These are phyloP conservation scores for Secale cereale DNA, from an alignment of 176 grass and related monocot species.

Conservation along the genomic window DNA sequence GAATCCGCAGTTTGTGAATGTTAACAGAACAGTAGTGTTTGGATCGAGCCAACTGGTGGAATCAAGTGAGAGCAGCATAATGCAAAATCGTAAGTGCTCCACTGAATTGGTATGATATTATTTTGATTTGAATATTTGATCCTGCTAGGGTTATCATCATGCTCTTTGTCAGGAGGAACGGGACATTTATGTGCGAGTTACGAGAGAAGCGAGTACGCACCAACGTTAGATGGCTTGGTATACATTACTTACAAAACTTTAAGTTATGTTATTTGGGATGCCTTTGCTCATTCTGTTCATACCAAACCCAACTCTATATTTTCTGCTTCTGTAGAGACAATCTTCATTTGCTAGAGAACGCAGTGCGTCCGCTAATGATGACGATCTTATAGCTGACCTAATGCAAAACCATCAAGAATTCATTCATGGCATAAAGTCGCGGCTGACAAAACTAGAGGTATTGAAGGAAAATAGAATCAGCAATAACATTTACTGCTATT, in stretches of 20 bases:
- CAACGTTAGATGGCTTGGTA: constrained; percentile 41
- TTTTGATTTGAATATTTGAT: not conserved
- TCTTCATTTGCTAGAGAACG: constrained; percentile 51
- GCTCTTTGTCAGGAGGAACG: constrained; percentile 37
- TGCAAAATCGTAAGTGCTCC: constrained; percentile 48
- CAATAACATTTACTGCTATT: not conserved
- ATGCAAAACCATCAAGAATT: constrained; percentile 76
- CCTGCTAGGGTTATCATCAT: constrained; percentile 3
- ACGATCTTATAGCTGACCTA: constrained; percentile 60
- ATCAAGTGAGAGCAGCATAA: constrained; percentile 28
- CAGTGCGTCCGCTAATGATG: constrained; percentile 44
- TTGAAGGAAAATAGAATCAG: constrained; percentile 1
- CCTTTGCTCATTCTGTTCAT: constrained; percentile 8
- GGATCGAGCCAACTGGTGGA: constrained; percentile 23
- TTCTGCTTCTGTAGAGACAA: constrained; percentile 40
- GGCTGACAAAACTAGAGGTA: constrained; percentile 80
- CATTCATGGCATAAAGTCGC: constrained; percentile 47
- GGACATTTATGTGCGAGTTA: constrained; percentile 39
- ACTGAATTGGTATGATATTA: not conserved
- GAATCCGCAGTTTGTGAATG: constrained; percentile 28
- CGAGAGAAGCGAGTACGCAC: constrained; percentile 41
- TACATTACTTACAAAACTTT: not conserved
- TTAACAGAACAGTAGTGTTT: constrained; percentile 14
- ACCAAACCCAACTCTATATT: not conserved
- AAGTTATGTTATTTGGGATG: constrained; percentile 20